Conservation (phyloP, 108 stramenopile species). For the Skeletonema menzelii region DNA sequence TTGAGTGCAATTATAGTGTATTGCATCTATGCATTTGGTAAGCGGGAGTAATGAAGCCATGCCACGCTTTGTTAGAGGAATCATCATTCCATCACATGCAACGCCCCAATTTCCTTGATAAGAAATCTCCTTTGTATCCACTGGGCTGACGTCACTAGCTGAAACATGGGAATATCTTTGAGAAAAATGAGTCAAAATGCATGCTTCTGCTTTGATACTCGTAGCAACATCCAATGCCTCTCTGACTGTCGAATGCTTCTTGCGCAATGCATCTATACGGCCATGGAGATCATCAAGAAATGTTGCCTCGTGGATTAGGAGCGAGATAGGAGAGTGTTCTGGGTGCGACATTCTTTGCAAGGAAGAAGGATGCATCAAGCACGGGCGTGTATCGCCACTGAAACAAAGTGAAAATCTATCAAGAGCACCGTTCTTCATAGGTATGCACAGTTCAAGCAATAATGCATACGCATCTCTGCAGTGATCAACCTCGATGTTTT, state of each 20-base stretch:
- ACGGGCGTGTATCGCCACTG: slow-evolving; percentile 83
- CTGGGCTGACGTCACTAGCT: slow-evolving; percentile 15
- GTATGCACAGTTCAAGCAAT: slow-evolving; percentile 45
- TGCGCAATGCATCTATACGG: slow-evolving; percentile 39
- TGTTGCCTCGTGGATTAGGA: slow-evolving; percentile 63
- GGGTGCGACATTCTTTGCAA: background rate
- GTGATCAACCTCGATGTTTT: slow-evolving; percentile 69
- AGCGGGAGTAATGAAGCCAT: slow-evolving; percentile 10
- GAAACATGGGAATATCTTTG: slow-evolving; percentile 57
- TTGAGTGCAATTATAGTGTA: background rate
- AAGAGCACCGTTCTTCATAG: slow-evolving; percentile 1
- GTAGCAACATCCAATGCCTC: slow-evolving; percentile 56
- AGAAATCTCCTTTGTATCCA: background rate
- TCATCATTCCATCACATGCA: slow-evolving; percentile 47
- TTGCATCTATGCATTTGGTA: slow-evolving; percentile 34
- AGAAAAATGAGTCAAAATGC: slow-evolving; percentile 67
- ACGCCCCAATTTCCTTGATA: slow-evolving; percentile 30
- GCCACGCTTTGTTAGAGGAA: slow-evolving; percentile 31
- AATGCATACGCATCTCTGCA: slow-evolving; percentile 67
- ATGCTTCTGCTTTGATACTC: slow-evolving; percentile 33
- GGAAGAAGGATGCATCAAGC: slow-evolving; percentile 15
- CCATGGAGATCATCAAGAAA: slow-evolving; percentile 50
- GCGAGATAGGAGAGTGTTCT: slow-evolving; percentile 10
- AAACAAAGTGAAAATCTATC: slow-evolving; percentile 54
- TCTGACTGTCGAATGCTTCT: slow-evolving; percentile 53